Evolutionary conservation across 768 basidiomycete species (phyloP).

Genomic region (Glaciozyma antarctica): DNA sequence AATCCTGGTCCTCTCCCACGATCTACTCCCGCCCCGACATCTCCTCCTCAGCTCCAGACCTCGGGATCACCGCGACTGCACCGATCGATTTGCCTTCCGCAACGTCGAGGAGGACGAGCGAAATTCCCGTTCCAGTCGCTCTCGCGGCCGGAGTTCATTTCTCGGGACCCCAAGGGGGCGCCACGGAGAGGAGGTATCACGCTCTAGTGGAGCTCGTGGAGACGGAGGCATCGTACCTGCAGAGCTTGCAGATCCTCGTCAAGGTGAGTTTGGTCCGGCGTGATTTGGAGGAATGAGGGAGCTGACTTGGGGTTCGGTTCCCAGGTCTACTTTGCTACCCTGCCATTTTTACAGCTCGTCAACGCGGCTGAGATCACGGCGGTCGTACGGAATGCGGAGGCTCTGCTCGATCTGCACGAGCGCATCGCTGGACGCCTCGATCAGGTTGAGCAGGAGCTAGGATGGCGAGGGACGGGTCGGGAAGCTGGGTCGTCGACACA

Average conservation of each 20-base stretch:
- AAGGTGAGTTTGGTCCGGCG: conserved; percentile 45
- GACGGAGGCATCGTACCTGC: conserved; percentile 73
- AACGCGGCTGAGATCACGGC: conserved; percentile 19
- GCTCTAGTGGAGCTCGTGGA: conserved; percentile 73
- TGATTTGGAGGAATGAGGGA: not conserved
- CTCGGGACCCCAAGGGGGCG: not conserved
- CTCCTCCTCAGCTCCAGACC: not conserved
- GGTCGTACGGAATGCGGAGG: conserved; percentile 21
- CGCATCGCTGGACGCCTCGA: conserved; percentile 21
- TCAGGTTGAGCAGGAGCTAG: conserved; percentile 22
- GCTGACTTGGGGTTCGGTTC: not conserved
- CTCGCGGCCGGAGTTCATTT: too few species aligned
- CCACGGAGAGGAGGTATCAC: conserved; percentile 47
- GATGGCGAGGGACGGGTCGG: conserved; percentile 12
- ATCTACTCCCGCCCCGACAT: not conserved
- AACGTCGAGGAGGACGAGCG: not conserved
- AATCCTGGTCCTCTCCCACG: not conserved
- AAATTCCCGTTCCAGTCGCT: too few species aligned
- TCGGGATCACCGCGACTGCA: not conserved
- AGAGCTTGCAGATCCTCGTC: conserved; percentile 67
- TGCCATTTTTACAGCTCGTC: conserved; percentile 31
- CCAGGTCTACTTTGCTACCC: conserved; percentile 35
- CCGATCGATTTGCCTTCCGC: not conserved
- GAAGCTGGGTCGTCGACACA: not conserved
- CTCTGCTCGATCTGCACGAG: conserved; percentile 23